A percentile compares a stretch with the other conserved stretches of the same genome.
Evolutionary conservation across 306 rosid genomes (phyloP).

Genomic region (Quercus suber): DNA sequence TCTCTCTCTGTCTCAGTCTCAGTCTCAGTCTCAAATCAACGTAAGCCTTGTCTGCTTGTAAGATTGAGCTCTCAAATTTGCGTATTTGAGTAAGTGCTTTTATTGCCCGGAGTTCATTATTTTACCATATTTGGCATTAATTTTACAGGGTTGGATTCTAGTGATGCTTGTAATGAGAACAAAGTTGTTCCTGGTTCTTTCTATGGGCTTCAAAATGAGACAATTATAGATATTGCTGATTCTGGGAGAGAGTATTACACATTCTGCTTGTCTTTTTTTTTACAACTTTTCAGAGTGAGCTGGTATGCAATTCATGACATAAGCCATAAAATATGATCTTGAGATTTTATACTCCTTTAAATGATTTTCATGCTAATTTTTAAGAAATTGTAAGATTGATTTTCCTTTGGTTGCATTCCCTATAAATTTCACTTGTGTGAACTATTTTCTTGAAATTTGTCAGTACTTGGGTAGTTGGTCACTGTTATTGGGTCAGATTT

Average conservation of each 20-base stretch:
- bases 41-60: too few species aligned
- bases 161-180: conserved; percentile 35
- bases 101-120: too few species aligned
- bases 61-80: too few species aligned
- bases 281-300: conserved; percentile 55
- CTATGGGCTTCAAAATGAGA: conserved; percentile 65
- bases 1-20: too few species aligned
- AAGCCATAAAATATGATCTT: neutral
- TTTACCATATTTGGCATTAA: too few species aligned
- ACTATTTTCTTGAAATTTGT: neutral
- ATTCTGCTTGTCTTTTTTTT: conserved; percentile 34
- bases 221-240: conserved; percentile 77
- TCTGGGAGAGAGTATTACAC: conserved; percentile 87
- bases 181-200: conserved; percentile 76
- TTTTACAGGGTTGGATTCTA: too few species aligned
- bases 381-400: neutral
- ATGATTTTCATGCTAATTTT: neutral
- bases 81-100: too few species aligned
- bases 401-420: neutral
- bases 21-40: too few species aligned
- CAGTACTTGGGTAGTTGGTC: neutral
- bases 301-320: conserved; percentile 36
- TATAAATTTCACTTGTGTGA: neutral
- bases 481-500: neutral
- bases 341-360: neutral